Conservation (phyloP, 805 yeast species). For the Torulaspora gathmanii region DNA sequence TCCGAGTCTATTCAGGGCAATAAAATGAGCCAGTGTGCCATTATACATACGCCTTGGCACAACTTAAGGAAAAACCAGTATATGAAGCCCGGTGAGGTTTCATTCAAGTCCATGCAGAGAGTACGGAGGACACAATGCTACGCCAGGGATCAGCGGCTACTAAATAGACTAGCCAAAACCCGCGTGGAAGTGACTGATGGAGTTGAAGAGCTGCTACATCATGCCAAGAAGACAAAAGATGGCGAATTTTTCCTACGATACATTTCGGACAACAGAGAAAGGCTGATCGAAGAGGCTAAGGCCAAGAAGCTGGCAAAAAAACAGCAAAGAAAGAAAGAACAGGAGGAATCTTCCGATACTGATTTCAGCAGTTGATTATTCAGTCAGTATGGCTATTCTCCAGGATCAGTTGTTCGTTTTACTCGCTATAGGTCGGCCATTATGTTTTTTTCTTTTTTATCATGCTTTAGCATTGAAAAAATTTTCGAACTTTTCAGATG, state of each 20-base stretch:
- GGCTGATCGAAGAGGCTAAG: conserved; percentile 24
- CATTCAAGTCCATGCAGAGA: conserved; percentile 55
- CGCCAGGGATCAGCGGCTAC: conserved; percentile 51
- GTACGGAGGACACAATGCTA: conserved; percentile 52
- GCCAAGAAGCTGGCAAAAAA: conserved; percentile 21
- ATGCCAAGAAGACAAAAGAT: conserved; percentile 33
- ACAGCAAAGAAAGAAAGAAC: conserved; percentile 13
- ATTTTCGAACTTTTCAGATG: conserved; percentile 10
- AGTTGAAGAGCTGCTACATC: conserved; percentile 27
- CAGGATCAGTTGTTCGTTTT: neutral
- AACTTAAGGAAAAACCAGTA: conserved; percentile 61
- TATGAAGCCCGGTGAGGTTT: conserved; percentile 77
- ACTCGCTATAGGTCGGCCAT: neutral
- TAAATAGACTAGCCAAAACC: conserved; percentile 63
- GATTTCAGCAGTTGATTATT: neutral
- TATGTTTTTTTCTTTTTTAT: conserved; percentile 1
- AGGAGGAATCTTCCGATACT: conserved; percentile 4
- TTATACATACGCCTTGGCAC: conserved; percentile 69
- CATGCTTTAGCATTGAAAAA: conserved; percentile 11
- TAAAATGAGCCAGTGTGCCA: conserved; percentile 59
- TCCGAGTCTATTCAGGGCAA: conserved; percentile 74
- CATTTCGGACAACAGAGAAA: conserved; percentile 17
- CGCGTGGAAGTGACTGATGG: conserved; percentile 46
- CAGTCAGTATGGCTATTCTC: neutral
- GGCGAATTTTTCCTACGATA: conserved; percentile 22